Percentiles rank a stretch among this genome's conserved stretches.
Conservation (phyloP, 192 early-diverging fungal species). For the Coemansia nantahalensis region DNA sequence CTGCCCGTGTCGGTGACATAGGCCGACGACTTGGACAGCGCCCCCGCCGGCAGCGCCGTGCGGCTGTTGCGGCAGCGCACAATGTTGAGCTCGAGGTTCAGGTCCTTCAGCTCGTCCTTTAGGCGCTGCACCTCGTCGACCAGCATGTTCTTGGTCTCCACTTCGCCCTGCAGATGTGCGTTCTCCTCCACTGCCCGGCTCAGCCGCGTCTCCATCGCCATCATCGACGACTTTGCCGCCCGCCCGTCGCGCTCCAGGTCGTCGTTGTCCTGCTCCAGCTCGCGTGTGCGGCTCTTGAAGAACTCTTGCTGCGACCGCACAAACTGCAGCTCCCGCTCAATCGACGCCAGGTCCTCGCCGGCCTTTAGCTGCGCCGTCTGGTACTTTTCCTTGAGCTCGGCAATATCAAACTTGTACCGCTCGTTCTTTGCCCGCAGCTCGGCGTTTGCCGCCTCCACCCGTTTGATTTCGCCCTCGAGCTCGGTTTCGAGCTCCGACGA, state of each 20-base stretch:
- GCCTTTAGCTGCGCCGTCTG: slow-evolving; percentile 64
- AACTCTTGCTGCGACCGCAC: slow-evolving; percentile 65
- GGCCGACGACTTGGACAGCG: slow-evolving; percentile 40
- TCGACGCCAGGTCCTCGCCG: slow-evolving; percentile 61
- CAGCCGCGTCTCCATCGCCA: slow-evolving; percentile 68
- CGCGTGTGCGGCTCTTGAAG: slow-evolving; percentile 68
- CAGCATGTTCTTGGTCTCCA: slow-evolving; percentile 64
- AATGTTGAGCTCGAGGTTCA: slow-evolving; percentile 56
- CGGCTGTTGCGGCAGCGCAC: slow-evolving; percentile 47
- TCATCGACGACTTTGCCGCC: slow-evolving; percentile 64
- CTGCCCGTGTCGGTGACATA: slow-evolving; percentile 17
- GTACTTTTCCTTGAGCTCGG: slow-evolving; percentile 75
- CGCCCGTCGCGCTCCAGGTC: slow-evolving; percentile 71
- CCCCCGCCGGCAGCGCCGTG: slow-evolving; percentile 23
- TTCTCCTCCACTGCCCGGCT: slow-evolving; percentile 70
- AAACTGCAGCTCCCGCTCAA: slow-evolving; percentile 73
- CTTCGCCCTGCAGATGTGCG: slow-evolving; percentile 64
- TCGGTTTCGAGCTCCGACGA: slow-evolving; percentile 71
- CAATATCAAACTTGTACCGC: slow-evolving; percentile 60
- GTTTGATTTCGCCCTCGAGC: slow-evolving; percentile 68
- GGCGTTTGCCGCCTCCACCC: slow-evolving; percentile 61
- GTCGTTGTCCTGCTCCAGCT: slow-evolving; percentile 76
- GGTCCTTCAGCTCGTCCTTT: slow-evolving; percentile 69
- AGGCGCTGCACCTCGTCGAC: slow-evolving; percentile 72
- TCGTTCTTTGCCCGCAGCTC: slow-evolving; percentile 68